A percentile compares a stretch with the other conserved stretches of the same genome.
Evolutionary conservation across 2,329 filamentous ascomycete genomes (phyloP).

Genomic region (Fusarium sp.): DNA sequence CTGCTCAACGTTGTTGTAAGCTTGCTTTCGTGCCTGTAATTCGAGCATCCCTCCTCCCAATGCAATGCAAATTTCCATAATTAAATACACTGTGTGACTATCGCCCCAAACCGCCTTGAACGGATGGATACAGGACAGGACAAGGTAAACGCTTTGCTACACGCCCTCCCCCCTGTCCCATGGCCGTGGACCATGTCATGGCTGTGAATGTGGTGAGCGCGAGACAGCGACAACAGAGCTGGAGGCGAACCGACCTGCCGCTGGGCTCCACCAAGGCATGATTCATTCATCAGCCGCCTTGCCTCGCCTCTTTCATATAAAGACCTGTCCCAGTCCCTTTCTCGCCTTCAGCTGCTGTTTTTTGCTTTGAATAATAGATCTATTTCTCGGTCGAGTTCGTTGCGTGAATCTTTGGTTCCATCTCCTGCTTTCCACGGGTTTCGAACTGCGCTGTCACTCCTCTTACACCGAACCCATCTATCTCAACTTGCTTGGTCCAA

Average conservation of each 20-base stretch:
- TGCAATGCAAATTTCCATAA: slow-evolving; percentile 16
- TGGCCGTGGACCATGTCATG: slow-evolving; percentile 17
- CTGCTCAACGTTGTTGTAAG: slow-evolving; percentile 28
- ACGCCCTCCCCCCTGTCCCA: slow-evolving; percentile 29
- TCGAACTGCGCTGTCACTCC: slow-evolving; percentile 32
- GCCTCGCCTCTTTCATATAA: slow-evolving; percentile 43
- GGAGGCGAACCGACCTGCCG: slow-evolving; percentile 47
- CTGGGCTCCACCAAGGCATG: slow-evolving; percentile 47
- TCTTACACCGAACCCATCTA: slow-evolving; percentile 2
- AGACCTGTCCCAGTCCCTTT: slow-evolving; percentile 33
- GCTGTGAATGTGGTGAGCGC: slow-evolving; percentile 34
- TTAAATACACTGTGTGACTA: slow-evolving; percentile 37
- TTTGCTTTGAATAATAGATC: slow-evolving; percentile 23
- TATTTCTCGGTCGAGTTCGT: slow-evolving; percentile 33
- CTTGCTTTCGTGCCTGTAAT: slow-evolving; percentile 30
- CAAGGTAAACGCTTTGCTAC: slow-evolving; percentile 27
- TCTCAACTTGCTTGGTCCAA: background rate
- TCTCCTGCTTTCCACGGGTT: slow-evolving; percentile 29
- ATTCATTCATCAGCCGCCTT: slow-evolving; percentile 50
- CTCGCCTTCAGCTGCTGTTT: background rate
- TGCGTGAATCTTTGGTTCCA: slow-evolving; percentile 32
- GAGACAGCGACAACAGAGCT: slow-evolving; percentile 26
- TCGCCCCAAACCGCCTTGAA: slow-evolving; percentile 5
- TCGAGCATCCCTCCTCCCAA: background rate
- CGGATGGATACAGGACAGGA: background rate